A percentile compares a stretch with the other conserved stretches of the same genome.
These are phyloP conservation scores for Dryadomyces sulphureus DNA, from an alignment of 2,329 filamentous ascomycete genomes.

Conservation along the genomic window DNA sequence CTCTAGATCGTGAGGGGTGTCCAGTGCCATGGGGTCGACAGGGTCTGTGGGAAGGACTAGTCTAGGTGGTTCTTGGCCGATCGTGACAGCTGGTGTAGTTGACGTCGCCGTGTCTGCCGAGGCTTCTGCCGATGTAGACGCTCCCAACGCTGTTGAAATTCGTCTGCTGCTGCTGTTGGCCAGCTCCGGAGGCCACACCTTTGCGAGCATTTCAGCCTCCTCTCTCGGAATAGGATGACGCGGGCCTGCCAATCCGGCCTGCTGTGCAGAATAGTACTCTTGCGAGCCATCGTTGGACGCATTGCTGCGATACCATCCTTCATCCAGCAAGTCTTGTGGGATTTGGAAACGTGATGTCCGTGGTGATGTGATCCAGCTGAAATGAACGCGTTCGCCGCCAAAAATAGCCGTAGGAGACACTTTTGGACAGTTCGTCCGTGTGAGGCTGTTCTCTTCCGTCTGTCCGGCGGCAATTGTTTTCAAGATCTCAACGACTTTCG, in stretches of 20 bases:
- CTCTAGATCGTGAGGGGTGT: slow-evolving; percentile 14
- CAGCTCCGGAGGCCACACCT: slow-evolving; percentile 9
- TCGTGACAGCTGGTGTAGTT: not conserved
- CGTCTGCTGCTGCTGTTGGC: slow-evolving; percentile 8
- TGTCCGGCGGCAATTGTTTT: slow-evolving; percentile 67
- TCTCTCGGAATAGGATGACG: slow-evolving; percentile 52
- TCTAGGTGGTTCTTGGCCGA: slow-evolving; percentile 4
- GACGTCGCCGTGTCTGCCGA: not conserved
- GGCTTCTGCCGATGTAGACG: not conserved
- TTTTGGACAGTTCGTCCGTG: not conserved
- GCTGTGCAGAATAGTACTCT: slow-evolving; percentile 62
- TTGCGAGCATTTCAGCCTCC: slow-evolving; percentile 26
- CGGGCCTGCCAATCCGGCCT: slow-evolving; percentile 38
- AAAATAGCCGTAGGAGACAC: slow-evolving; percentile 4
- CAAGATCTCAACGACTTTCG: slow-evolving; percentile 70
- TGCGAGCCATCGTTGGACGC: slow-evolving; percentile 43
- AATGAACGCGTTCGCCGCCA: slow-evolving; percentile 20
- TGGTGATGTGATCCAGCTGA: slow-evolving; percentile 28
- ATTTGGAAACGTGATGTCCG: slow-evolving; percentile 25
- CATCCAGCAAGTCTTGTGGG: slow-evolving; percentile 45
- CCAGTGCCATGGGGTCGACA: slow-evolving; percentile 19
- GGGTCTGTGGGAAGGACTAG: slow-evolving; percentile 2
- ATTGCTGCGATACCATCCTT: slow-evolving; percentile 73
- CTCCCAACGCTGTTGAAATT: no score
- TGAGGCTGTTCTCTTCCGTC: slow-evolving; percentile 34